Evolutionary conservation across 208 protist species (phyloP), one percentile per base, ranked within the genome.

Genomic region (Leptomonas pyrrhocoris): DNA sequence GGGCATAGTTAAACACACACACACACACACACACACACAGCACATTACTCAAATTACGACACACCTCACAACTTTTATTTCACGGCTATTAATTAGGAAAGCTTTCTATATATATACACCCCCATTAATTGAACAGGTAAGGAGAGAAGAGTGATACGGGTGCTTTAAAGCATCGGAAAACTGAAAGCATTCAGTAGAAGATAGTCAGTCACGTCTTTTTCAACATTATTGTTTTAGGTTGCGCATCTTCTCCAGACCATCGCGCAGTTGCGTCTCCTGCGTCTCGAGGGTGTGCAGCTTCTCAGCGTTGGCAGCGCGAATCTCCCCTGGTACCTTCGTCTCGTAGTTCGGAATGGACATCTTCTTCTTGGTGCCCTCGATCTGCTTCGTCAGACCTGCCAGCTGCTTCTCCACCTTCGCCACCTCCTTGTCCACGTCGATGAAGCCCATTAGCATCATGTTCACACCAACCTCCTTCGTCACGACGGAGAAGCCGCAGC

Each of bases 341-440:
- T 94, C 80, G 76, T 98, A 98, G 71, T 93, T 92, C 19, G 91
- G 81, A 45, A 89, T 89, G 9, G 77, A 85, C 81, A 97, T 96
- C 76, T 96, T 96, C 74, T 95, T 96, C 59, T 88, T 70, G 28
- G 92, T 65, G 34, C 82, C 85, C 50, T 95, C 89, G 46, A 96
- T 85, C 68, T 89, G 81, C 81, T 97, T 97, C 43, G 79, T 46
- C 7, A 97, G 74, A 31, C 71, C 82, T 2, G 68, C 82, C n/a
- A 88, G 62, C 70, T 97, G 84, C 81, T 96, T 96, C 65, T 93
- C 81, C 43, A 96, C 75, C 82, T 94, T 95, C 61, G 69, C 70
- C 28, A 96, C 77, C 74, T 97, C 94, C 87, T 94, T 95, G 50
- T 78, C 80, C 2, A 93, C 83, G 67, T 98, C 95, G 78, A 98